These are phyloP conservation scores for Babesia sp. DNA, from an alignment of 169 alveolate species.

Conservation along the genomic window DNA sequence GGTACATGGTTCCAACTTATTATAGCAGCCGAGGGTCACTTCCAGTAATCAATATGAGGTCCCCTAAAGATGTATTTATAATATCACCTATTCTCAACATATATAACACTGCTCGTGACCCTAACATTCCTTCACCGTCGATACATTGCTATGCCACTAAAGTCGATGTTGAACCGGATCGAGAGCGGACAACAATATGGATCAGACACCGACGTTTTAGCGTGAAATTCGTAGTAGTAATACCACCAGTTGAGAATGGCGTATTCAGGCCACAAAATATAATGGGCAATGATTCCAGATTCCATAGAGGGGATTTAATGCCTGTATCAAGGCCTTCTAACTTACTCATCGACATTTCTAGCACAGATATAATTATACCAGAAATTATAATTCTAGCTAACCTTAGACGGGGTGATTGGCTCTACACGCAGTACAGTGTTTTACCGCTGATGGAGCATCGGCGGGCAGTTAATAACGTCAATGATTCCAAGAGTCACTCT, in stretches of 20 bases:
- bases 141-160: background rate
- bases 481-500: background rate
- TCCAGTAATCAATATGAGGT: no score
- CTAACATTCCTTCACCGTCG: background rate
- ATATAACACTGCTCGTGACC: background rate
- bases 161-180: background rate
- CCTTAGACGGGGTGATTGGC: constrained; percentile 10
- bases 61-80: background rate
- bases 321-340: background rate
- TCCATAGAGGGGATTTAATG: background rate
- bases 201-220: background rate
- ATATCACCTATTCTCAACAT: background rate
- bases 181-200: background rate
- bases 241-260: background rate
- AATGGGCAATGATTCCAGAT: background rate
- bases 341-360: background rate
- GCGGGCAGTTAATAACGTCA: background rate
- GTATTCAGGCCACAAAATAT: background rate
- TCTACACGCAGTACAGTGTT: constrained; percentile 1
- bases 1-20: background rate
- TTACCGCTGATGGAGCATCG: no score
- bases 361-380: no score
- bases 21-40: background rate
- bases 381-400: background rate
- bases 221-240: background rate